Percentiles rank a stretch among this genome's conserved stretches.
phyloP scores from a whole-genome alignment of 768 basidiomycete genomes.

The Termitomyces sp. region DNA sequence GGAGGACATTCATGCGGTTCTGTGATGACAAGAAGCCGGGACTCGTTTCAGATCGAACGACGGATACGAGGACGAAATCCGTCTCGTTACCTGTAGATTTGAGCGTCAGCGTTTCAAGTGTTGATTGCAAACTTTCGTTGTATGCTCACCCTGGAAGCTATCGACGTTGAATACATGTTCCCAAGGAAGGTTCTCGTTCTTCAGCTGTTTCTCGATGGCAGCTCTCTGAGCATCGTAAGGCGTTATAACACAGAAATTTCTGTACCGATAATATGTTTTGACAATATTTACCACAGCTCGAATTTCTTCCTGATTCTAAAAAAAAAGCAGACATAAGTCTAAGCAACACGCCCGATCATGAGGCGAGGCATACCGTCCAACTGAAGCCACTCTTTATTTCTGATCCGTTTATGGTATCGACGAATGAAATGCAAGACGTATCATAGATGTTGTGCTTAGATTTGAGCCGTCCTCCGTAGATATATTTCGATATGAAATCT shows the following conservation, averaged over 20 bases:
- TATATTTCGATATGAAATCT: constrained; percentile 43
- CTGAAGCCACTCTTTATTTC: constrained; percentile 39
- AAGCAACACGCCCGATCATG: neutral
- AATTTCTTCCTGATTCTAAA: constrained; percentile 41
- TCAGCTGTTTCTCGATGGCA: constrained; percentile 34
- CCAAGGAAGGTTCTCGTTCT: constrained; percentile 32
- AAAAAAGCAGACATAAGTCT: neutral
- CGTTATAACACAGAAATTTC: constrained; percentile 46
- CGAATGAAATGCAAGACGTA: constrained; percentile 38
- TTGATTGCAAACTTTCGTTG: neutral
- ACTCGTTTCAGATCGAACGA: constrained; percentile 37
- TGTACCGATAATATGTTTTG: constrained; percentile 33
- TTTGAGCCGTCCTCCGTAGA: constrained; percentile 38
- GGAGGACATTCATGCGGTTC: constrained; percentile 52
- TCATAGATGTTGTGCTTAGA: constrained; percentile 34
- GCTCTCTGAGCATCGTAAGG: constrained; percentile 54
- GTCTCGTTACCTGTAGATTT: constrained; percentile 46
- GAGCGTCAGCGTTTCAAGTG: neutral
- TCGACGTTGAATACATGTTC: constrained; percentile 50
- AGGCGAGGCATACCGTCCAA: constrained; percentile 34
- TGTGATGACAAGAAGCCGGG: constrained; percentile 44
- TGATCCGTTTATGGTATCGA: constrained; percentile 35
- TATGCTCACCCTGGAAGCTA: constrained; percentile 46
- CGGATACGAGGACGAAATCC: constrained; percentile 46
- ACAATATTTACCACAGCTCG: constrained; percentile 39